These are phyloP conservation scores for Rauvolfia tetraphylla DNA, from an alignment of 257 asterid genomes.

Conservation along the genomic window DNA sequence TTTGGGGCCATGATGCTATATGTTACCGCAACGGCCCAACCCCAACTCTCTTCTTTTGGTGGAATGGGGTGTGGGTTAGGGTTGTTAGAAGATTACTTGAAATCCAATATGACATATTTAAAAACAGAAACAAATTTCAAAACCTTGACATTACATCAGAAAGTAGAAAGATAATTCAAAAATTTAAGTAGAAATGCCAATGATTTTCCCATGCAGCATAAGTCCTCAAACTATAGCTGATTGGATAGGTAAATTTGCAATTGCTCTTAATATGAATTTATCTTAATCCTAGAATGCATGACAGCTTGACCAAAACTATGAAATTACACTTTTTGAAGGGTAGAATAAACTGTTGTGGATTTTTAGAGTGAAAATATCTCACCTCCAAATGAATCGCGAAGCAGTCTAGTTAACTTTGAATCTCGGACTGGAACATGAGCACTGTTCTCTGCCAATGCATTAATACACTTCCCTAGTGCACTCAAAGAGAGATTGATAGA, in stretches of 20 bases:
- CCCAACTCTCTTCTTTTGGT: background rate
- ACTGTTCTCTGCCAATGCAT: conserved; percentile 93
- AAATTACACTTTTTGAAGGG: background rate
- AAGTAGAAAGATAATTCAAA: background rate
- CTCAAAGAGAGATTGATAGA: conserved; percentile 85
- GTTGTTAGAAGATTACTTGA: background rate
- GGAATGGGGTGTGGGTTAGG: background rate
- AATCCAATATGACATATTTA: background rate
- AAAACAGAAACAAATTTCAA: background rate
- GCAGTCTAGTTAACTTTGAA: conserved; percentile 88
- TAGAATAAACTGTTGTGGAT: background rate
- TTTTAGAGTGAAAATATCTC: conserved; percentile 17
- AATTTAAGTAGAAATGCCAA: background rate
- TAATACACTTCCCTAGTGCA: conserved; percentile 88
- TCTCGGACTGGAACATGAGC: conserved; percentile 91
- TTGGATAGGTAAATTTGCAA: background rate
- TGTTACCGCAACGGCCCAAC: background rate
- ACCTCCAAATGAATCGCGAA: conserved; percentile 98
- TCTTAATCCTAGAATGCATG: background rate
- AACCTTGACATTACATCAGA: background rate
- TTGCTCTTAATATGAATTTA: background rate
- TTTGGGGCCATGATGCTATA: background rate
- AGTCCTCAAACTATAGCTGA: background rate
- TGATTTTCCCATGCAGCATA: background rate
- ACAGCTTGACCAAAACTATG: background rate